phyloP scores from a whole-genome alignment of 768 basidiomycete genomes.

The Phlegmacium glaucopus region DNA sequence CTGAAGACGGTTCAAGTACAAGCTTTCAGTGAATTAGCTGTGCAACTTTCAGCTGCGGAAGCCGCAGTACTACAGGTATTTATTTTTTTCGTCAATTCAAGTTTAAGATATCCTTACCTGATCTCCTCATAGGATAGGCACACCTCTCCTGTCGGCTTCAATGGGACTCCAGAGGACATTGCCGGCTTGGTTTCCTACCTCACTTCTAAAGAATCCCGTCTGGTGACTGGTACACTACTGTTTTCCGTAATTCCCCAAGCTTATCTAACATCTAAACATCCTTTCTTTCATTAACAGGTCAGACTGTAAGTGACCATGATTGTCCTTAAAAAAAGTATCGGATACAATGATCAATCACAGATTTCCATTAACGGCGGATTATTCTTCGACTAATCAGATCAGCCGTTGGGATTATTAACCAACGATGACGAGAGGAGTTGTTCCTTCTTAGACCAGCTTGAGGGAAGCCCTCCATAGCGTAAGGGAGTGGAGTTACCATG shows the following conservation, averaged over 20 bases:
- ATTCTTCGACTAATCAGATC: conserved; percentile 20
- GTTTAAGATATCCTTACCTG: background rate
- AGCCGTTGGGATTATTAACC: too few relatives aligned
- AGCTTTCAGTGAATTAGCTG: too few relatives aligned
- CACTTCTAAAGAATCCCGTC: conserved; percentile 31
- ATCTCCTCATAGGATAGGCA: conserved; percentile 3
- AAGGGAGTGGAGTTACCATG: too few relatives aligned
- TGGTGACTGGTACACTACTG: conserved; percentile 30
- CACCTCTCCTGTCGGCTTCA: conserved; percentile 1
- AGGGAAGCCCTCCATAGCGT: too few relatives aligned
- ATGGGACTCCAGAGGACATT: conserved; percentile 26
- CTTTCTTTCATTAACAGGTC: conserved; percentile 5
- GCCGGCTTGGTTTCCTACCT: conserved; percentile 35
- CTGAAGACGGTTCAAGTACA: background rate
- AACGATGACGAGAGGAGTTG: too few relatives aligned
- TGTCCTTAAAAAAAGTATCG: background rate
- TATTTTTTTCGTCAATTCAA: background rate
- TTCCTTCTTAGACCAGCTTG: too few relatives aligned
- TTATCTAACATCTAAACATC: background rate
- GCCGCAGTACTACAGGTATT: background rate
- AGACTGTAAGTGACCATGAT: conserved; percentile 10
- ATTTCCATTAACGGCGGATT: conserved; percentile 20
- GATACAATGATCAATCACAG: too few relatives aligned
- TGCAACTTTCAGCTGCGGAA: too few relatives aligned
- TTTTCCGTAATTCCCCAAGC: too few relatives aligned